Evolutionary conservation across 805 yeast species (phyloP).

Genomic region (Candida patagonica): DNA sequence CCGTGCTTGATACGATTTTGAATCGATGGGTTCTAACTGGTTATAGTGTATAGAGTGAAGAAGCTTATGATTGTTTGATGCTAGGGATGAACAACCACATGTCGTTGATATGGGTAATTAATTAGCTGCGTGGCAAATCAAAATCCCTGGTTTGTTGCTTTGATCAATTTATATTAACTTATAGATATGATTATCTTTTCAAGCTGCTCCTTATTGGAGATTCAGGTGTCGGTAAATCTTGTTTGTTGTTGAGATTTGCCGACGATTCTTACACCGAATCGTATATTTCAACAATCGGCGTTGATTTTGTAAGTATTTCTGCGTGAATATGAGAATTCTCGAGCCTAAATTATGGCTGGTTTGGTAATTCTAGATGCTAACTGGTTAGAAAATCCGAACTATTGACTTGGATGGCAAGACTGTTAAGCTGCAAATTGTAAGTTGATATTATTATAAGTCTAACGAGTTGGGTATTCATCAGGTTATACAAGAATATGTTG

Average conservation of each 20-base stretch:
- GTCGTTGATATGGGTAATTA: no score
- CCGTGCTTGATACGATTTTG: no score
- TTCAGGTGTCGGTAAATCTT: conserved; percentile 97
- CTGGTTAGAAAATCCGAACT: conserved; percentile 36
- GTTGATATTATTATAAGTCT: conserved; percentile 8
- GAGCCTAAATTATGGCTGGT: neutral
- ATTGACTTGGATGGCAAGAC: conserved; percentile 91
- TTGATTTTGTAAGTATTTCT: conserved; percentile 60
- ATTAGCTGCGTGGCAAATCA: no score
- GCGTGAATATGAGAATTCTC: no score
- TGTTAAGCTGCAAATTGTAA: conserved; percentile 78
- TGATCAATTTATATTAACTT: no score
- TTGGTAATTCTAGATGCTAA: neutral
- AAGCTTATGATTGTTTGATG: no score
- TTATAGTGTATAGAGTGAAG: no score
- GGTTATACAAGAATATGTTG: no score
- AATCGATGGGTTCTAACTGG: no score
- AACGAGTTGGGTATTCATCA: no score
- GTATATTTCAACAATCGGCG: conserved; percentile 95
- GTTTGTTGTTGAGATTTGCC: conserved; percentile 88
- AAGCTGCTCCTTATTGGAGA: conserved; percentile 93
- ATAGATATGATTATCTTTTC: conserved; percentile 93
- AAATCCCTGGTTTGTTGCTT: no score
- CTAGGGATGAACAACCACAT: no score
- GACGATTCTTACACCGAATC: conserved; percentile 96